Evolutionary conservation across 768 basidiomycete genomes (phyloP).

Genomic region (Podaxis pistillaris): DNA sequence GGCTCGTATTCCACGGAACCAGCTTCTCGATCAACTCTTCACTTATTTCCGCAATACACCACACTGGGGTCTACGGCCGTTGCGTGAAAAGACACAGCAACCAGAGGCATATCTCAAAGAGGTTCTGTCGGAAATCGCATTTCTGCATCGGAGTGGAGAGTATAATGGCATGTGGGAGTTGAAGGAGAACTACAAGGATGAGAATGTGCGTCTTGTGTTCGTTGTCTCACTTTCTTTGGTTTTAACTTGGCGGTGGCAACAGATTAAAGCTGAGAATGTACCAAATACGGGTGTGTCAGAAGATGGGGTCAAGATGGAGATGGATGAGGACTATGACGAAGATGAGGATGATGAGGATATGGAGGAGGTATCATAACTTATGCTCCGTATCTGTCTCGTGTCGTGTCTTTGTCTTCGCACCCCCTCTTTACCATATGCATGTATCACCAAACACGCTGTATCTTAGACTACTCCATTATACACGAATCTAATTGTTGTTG

Average conservation of each 20-base stretch:
- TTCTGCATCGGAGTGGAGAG: constrained; percentile 77
- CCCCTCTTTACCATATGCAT: background rate
- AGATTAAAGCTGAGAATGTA: constrained; percentile 48
- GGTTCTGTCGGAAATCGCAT: constrained; percentile 72
- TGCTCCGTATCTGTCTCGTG: background rate
- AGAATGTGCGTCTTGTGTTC: constrained; percentile 39
- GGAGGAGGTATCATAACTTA: constrained; percentile 63
- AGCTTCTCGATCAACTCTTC: constrained; percentile 84
- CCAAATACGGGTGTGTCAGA: constrained; percentile 33
- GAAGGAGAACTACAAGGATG: constrained; percentile 68
- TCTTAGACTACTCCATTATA: background rate
- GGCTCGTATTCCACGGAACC: constrained; percentile 88
- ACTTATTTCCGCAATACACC: constrained; percentile 70
- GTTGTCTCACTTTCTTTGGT: background rate
- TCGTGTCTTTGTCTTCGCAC: background rate
- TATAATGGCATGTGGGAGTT: constrained; percentile 80
- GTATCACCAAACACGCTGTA: background rate
- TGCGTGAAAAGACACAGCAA: constrained; percentile 81
- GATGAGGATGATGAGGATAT: constrained; percentile 65
- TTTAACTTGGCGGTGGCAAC: background rate
- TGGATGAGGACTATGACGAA: constrained; percentile 50
- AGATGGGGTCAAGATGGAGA: constrained; percentile 49
- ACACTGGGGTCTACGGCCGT: constrained; percentile 77
- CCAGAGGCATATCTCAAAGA: constrained; percentile 88
- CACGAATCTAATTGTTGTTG: background rate